Evolutionary conservation across 208 protist species (phyloP).

Genomic region (Wallacemonas rigidus): DNA sequence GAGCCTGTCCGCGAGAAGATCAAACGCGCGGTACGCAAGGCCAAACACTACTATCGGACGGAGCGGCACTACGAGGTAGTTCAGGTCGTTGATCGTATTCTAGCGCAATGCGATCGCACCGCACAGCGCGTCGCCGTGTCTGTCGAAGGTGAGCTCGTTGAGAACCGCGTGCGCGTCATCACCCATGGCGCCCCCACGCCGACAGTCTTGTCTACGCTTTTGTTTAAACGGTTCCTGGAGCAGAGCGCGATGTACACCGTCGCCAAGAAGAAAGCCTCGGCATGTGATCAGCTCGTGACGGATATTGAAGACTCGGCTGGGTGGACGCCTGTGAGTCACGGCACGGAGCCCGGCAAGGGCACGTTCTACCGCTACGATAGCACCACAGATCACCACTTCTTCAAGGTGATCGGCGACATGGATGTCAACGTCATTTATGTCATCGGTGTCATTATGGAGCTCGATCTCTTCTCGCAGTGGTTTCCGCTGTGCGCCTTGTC

Average conservation of each 20-base stretch:
- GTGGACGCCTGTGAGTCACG: constrained; percentile 32
- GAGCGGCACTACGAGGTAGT: constrained; percentile 63
- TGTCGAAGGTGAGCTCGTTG: constrained; percentile 23
- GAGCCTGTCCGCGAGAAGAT: constrained; percentile 22
- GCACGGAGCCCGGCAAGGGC: constrained; percentile 27
- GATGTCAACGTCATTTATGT: constrained; percentile 41
- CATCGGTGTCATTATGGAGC: constrained; percentile 50
- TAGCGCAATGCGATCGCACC: constrained; percentile 28
- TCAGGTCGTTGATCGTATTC: constrained; percentile 32
- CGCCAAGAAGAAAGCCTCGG: constrained; percentile 20
- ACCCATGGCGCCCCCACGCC: constrained; percentile 20
- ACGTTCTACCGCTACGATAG: constrained; percentile 53
- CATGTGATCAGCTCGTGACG: constrained; percentile 35
- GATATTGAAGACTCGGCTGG: constrained; percentile 33
- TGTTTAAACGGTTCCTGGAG: constrained; percentile 46
- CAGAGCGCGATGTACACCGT: constrained; percentile 36
- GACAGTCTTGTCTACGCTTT: constrained; percentile 29
- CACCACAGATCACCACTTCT: constrained; percentile 44
- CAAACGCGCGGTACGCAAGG: constrained; percentile 21
- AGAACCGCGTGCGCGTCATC: constrained; percentile 23
- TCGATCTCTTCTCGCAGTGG: constrained; percentile 60
- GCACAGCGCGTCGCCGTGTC: constrained; percentile 20
- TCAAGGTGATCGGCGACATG: constrained; percentile 48
- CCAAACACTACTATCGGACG: constrained; percentile 32
- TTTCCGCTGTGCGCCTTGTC: constrained; percentile 48